A percentile compares a stretch with the other conserved stretches of the same genome.
Evolutionary conservation across 768 basidiomycete species (phyloP).

Genomic region (Lactifluus volemus): DNA sequence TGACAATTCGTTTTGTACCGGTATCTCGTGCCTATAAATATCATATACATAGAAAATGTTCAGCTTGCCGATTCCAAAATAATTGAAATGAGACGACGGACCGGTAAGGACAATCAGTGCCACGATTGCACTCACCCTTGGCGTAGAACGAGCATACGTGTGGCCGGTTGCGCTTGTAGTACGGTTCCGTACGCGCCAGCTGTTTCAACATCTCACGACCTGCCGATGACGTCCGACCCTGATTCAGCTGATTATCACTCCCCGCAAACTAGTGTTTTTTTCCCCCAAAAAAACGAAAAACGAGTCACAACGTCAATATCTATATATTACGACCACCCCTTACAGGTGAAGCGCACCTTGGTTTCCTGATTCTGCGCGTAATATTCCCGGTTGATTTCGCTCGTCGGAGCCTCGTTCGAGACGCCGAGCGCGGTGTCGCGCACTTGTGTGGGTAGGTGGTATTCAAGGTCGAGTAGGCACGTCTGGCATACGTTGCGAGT

Average conservation of each 20-base stretch:
- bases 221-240: conserved; percentile 58
- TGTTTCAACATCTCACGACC: conserved; percentile 97
- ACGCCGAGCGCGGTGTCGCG: conserved; percentile 88
- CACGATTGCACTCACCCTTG: conserved; percentile 92
- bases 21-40: conserved; percentile 73
- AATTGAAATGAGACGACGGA: conserved; percentile 23
- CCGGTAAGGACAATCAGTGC: conserved; percentile 87
- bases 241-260: conserved; percentile 53
- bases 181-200: conserved; percentile 89
- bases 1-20: conserved; percentile 69
- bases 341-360: conserved; percentile 41
- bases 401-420: conserved; percentile 84
- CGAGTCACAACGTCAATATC: too few relatives aligned
- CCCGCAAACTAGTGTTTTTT: conserved; percentile 49
- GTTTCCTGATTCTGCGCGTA: conserved; percentile 88
- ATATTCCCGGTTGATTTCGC: conserved; percentile 95
- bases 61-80: background rate
- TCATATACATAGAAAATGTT: background rate
- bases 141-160: conserved; percentile 92
- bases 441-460: conserved; percentile 93
- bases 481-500: conserved; percentile 97
- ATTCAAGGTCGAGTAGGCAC: conserved; percentile 93
- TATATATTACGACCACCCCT: background rate
- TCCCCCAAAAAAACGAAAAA: too few relatives aligned
- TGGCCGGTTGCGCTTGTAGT: conserved; percentile 94